These are phyloP conservation scores for Capsicum chinense DNA, from an alignment of 257 asterid species.

Conservation along the genomic window DNA sequence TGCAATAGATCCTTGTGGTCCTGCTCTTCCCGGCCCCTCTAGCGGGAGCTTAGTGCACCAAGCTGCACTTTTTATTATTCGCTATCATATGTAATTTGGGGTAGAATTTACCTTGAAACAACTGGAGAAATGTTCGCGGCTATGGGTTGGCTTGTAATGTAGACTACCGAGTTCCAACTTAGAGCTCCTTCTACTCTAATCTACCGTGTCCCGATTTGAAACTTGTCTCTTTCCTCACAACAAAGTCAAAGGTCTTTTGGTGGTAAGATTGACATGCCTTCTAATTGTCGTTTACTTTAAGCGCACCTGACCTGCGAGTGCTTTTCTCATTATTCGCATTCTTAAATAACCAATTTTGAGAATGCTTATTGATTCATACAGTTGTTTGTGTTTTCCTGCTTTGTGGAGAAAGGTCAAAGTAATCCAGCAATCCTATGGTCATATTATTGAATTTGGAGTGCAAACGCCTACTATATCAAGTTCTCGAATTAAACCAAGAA, in stretches of 20 bases:
- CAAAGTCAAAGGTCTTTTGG: neutral
- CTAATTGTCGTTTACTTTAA: neutral
- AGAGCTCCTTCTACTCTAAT: neutral
- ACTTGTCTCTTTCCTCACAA: neutral
- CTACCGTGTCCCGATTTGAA: neutral
- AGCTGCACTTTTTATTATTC: too few species aligned
- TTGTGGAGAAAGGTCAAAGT: too few species aligned
- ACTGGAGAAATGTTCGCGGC: neutral
- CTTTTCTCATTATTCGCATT: neutral
- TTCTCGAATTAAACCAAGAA: neutral
- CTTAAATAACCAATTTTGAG: too few species aligned
- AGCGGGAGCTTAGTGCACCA: too few species aligned
- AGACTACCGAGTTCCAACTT: neutral
- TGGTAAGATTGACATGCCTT: neutral
- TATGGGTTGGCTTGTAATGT: neutral
- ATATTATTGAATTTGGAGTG: neutral
- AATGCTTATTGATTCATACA: neutral
- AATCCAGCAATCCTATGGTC: neutral
- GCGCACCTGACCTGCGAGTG: neutral
- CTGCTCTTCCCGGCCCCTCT: too few species aligned
- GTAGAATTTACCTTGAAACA: neutral
- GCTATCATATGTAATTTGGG: neutral
- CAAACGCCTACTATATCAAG: neutral
- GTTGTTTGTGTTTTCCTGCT: neutral
- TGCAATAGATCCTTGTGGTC: too few species aligned